Conservation (phyloP, 257 asterid genomes). For the Solanum commersonii region DNA sequence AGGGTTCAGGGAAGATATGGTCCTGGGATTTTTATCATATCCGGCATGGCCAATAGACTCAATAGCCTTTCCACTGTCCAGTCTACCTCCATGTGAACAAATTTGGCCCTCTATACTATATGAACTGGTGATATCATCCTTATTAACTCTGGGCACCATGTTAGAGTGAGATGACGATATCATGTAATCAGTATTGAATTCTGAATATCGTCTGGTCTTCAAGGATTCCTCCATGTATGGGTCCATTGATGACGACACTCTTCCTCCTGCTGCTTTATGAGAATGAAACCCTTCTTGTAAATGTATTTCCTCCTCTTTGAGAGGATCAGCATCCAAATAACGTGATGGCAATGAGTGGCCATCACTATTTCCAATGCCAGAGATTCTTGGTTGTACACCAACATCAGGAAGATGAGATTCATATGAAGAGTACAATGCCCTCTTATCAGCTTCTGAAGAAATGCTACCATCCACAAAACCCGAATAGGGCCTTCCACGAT, state of each 20-base stretch:
- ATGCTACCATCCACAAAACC: constrained; percentile 14
- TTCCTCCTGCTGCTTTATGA: constrained; percentile 17
- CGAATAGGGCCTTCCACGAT: constrained; percentile 1
- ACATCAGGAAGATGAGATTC: constrained; percentile 18
- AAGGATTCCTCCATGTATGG: constrained; percentile 11
- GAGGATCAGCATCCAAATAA: constrained; percentile 16
- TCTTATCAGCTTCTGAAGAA: constrained; percentile 25
- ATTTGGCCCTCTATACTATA: constrained; percentile 11
- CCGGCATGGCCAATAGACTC: constrained; percentile 23
- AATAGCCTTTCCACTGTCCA: constrained; percentile 13
- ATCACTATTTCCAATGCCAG: constrained; percentile 14
- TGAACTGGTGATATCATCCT: constrained; percentile 17
- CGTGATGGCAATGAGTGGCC: constrained; percentile 11
- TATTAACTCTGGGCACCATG: constrained; percentile 12
- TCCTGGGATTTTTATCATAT: constrained; percentile 15
- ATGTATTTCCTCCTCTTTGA: constrained; percentile 13
- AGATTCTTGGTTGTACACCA: constrained; percentile 6
- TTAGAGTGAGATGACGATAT: constrained; percentile 23
- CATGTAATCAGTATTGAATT: constrained; percentile 19
- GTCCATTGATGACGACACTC: constrained; percentile 4
- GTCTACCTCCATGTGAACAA: constrained; percentile 13
- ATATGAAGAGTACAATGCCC: constrained; percentile 20
- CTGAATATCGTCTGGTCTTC: constrained; percentile 10
- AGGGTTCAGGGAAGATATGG: constrained; percentile 18
- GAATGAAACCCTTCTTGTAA: constrained; percentile 17